Evolutionary conservation across 2,329 filamentous ascomycete genomes (phyloP).

Genomic region (Colletotrichum sojae): DNA sequence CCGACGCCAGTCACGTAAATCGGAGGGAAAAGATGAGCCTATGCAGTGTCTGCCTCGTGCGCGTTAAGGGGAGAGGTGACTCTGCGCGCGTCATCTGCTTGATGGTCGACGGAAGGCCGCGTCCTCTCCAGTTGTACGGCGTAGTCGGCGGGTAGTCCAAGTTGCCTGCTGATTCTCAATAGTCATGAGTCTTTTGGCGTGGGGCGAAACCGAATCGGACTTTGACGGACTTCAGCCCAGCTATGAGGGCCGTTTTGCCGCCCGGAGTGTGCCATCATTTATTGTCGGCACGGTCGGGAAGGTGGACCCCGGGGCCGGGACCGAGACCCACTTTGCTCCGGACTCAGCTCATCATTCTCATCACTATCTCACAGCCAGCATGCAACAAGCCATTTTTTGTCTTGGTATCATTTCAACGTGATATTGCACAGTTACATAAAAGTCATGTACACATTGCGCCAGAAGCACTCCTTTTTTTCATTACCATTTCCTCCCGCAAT

Average conservation of each 20-base stretch:
- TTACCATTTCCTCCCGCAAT: constrained; percentile 20
- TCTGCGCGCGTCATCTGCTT: background rate
- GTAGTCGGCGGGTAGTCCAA: no score
- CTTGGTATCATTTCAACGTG: constrained; percentile 39
- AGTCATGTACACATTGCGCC: constrained; percentile 41
- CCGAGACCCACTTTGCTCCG: background rate
- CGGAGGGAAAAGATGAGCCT: background rate
- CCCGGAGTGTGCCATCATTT: no score
- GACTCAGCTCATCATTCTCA: background rate
- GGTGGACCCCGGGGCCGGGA: no score
- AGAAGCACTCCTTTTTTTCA: constrained; percentile 28
- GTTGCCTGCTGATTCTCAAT: no score
- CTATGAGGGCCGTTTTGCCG: no score
- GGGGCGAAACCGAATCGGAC: no score
- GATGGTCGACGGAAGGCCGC: background rate
- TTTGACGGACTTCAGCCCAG: no score
- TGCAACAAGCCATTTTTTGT: background rate
- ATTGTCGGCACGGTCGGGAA: no score
- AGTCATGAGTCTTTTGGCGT: no score
- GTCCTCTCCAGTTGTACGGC: no score
- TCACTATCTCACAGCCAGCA: background rate
- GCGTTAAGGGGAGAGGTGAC: background rate
- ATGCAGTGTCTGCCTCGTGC: background rate
- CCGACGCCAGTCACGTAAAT: background rate
- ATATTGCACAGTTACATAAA: constrained; percentile 37